Base-by-base conservation (phyloP, 352 stramenopile species). In the Thalassiosira exigua region DNA sequence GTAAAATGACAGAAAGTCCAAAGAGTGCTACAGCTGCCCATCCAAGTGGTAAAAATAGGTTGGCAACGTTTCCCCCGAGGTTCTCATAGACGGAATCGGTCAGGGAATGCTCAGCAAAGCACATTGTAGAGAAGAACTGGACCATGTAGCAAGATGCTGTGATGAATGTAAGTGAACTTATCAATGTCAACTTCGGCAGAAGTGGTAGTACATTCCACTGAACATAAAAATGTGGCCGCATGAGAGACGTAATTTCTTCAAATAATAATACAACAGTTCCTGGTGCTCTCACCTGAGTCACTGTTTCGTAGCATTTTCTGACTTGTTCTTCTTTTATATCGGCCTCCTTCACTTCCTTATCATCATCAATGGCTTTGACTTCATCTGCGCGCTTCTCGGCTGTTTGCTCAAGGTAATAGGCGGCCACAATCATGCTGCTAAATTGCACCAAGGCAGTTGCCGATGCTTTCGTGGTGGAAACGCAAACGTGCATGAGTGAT, bases 141-240 rank as follows among this genome's bases (percentile, higher is more conserved):
- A 86, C 75, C 75, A 90, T 77, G 62, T 88, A 90, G 58, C 79
- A 88, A 33, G 66, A 79, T n/a, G 65, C 58, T 29, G 80, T 75
- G 46, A 87, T 85, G 29, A 29, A 74, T 4, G 51, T 50, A 26
- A 88, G 14, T 7, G 71, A 64, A 22, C 44, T 56, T 21, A 56
- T 42, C n/a, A 90, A 26, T 22, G 76, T 54, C 26, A 67, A 27
- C 56, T 90, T 90, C 22, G 51, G 17, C 24, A 30, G 48, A 32
- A 79, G 12, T 1, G 83, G 79, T 32, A 90, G 46, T 44, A 60
- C 30, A 69, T 68, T 39, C 58, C 58, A 68, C 82, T 87, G n/a
- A n/a, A n/a, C n/a, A n/a, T n/a, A n/a, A n/a, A n/a, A n/a, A n/a
- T n/a, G n/a, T n/a, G n/a, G n/a, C n/a, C n/a, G n/a, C n/a, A n/a